phyloP scores from a whole-genome alignment of 176 grass and related monocot genomes.

The Cenchrus fungigraminus region DNA sequence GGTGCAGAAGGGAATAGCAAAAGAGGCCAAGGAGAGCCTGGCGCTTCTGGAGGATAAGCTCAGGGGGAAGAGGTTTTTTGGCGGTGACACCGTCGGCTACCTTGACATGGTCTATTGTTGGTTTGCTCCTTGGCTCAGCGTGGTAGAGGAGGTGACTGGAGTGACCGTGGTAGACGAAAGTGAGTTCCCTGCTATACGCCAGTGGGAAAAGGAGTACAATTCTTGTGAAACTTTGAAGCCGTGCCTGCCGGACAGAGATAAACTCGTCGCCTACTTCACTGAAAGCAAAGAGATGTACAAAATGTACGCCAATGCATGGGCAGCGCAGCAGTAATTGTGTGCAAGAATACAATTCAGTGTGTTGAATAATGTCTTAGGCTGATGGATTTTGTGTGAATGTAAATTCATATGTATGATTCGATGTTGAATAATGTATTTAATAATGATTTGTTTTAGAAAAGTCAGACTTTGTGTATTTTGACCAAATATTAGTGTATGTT shows the following conservation, averaged over 20 bases:
- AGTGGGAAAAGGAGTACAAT: background rate
- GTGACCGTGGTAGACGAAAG: background rate
- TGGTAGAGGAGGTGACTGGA: background rate
- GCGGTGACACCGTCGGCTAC: slow-evolving; percentile 16
- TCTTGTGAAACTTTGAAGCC: background rate
- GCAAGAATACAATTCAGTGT: background rate
- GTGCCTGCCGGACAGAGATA: background rate
- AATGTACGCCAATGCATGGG: background rate
- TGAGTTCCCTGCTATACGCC: background rate
- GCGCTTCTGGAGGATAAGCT: slow-evolving; percentile 22
- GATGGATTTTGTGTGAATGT: background rate
- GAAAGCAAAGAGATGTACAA: background rate
- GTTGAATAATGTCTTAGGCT: background rate
- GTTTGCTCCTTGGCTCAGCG: background rate
- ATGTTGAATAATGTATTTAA: too few relatives aligned
- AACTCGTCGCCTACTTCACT: background rate
- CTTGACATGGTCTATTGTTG: background rate
- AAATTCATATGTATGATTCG: background rate
- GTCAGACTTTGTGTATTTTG: too few relatives aligned
- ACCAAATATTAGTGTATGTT: too few relatives aligned
- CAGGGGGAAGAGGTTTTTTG: slow-evolving; percentile 25
- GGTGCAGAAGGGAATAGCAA: background rate
- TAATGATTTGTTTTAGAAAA: too few relatives aligned
- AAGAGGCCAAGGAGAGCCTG: slow-evolving; percentile 13
- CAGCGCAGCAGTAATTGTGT: background rate